Percentiles rank a stretch among this genome's conserved stretches.
phyloP scores from a whole-genome alignment of 352 stramenopile species.

The Peronospora farinosa region DNA sequence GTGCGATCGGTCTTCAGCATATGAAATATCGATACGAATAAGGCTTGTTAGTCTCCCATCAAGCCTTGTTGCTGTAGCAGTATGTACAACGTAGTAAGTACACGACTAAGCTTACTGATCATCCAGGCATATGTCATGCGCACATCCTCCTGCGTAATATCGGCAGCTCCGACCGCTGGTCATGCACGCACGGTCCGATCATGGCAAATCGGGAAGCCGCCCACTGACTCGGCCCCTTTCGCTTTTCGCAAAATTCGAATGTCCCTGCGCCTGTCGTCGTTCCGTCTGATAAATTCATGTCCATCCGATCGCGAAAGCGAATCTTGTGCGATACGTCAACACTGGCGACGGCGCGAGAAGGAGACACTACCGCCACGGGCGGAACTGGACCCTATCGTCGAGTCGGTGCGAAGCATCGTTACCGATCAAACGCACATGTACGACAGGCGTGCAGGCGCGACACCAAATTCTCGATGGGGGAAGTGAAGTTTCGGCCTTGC shows the following conservation, averaged over 20 bases:
- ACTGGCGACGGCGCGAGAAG: neutral
- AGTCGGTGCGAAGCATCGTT: constrained; percentile 4
- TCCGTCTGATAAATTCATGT: constrained; percentile 26
- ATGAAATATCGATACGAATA: too few species aligned
- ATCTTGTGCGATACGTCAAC: constrained; percentile 15
- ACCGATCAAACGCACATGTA: constrained; percentile 16
- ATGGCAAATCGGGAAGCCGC: neutral
- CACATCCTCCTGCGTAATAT: too few species aligned
- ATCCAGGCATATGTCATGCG: too few species aligned
- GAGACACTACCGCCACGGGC: neutral
- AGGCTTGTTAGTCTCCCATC: too few species aligned
- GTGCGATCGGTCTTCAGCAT: too few species aligned
- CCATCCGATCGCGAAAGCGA: constrained; percentile 9
- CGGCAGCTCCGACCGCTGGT: too few species aligned
- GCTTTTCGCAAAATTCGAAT: neutral
- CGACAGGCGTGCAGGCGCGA: constrained; percentile 8
- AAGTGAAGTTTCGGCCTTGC: constrained; percentile 6
- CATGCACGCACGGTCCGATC: neutral
- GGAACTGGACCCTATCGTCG: constrained; percentile 9
- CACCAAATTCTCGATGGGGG: constrained; percentile 23
- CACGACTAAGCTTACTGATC: too few species aligned
- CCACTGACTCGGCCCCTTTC: neutral
- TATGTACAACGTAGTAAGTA: too few species aligned
- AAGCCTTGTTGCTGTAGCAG: too few species aligned
- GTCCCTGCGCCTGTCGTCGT: constrained; percentile 18